Evolutionary conservation across 495 filamentous ascomycete species (phyloP), one percentile per base, ranked within the genome.

Genomic region (Poronia punctata): DNA sequence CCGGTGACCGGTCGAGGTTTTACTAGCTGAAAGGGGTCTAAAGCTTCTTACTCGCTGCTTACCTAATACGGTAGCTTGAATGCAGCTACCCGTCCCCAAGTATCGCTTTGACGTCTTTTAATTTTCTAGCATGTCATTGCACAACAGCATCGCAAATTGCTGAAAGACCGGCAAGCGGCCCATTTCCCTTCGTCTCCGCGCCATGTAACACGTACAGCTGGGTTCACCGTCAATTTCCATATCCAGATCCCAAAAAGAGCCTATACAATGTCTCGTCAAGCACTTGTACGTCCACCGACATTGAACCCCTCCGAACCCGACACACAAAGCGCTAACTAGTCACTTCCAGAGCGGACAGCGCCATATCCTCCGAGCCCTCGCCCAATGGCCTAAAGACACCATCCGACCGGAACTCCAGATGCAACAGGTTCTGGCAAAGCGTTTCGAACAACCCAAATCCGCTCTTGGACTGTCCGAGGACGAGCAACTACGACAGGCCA

Each of bases 381-480:
- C 72, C 48, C 79, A 76, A 50, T 95, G 88, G 88, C 88, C 88
- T 33, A 68, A 70, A 45, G 86, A 93, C 56, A 54, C 62, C 28
- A 76, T 95, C 38, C 86, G 88, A 2, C 88, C 88, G 7, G 76
- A 81, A 36, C 71, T 82, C 53, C 80, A 84, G 42, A 76, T 95
- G 54, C 83, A 87, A 46, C 62, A 76, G 44, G 73, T 79, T 38
- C 71, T 95, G 28, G 71, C 74, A 46, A 66, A 70, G 38, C 76
- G 82, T 35, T 68, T 88, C 33, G 66, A 74, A 12, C 51, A 59
- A n/a, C 50, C 53, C 38, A 49, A 59, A 28, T 27, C 49, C 2
- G 39, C 56, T 6, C 49, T 58, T 24, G 28, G 38, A 8, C 8
- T 50, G 4, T 34, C 49, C 11, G 54, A 62, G 21, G 53, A 57